phyloP scores from a whole-genome alignment of 768 basidiomycete genomes.

The Plicaturopsis crispa region DNA sequence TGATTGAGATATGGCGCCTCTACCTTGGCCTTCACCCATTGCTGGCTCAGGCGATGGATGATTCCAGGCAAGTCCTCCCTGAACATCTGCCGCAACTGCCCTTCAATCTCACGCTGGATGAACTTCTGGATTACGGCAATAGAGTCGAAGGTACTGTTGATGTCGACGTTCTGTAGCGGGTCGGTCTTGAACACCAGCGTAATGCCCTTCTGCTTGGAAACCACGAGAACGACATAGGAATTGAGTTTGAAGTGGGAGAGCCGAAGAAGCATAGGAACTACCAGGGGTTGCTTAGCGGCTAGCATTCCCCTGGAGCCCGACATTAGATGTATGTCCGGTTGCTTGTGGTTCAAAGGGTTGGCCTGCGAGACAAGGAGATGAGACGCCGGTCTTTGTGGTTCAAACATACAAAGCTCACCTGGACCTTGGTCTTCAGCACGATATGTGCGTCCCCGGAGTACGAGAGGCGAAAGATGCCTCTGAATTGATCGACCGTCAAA shows the following conservation, averaged over 20 bases:
- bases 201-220: conserved; percentile 96
- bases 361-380: conserved; percentile 41
- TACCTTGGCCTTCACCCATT: conserved; percentile 92
- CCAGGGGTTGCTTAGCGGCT: conserved; percentile 89
- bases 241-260: conserved; percentile 91
- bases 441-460: conserved; percentile 91
- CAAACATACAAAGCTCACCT: conserved; percentile 41
- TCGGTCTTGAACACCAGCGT: conserved; percentile 99
- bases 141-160: conserved; percentile 95
- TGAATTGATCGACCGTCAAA: conserved; percentile 89
- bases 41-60: conserved; percentile 91
- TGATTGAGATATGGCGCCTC: conserved; percentile 82
- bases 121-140: conserved; percentile 97
- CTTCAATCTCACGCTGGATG: conserved; percentile 96
- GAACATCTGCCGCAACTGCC: conserved; percentile 96
- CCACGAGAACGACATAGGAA: conserved; percentile 95
- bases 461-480: conserved; percentile 93
- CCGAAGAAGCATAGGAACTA: conserved; percentile 96
- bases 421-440: conserved; percentile 85
- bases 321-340: conserved; percentile 85
- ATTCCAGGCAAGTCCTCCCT: conserved; percentile 94
- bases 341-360: conserved; percentile 91
- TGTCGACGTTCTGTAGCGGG: conserved; percentile 95
- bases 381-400: background rate
- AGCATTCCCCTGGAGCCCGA: conserved; percentile 81